Percentiles rank a stretch among this genome's conserved stretches.
phyloP scores from a whole-genome alignment of 148 eudicot species.

The Camellia granthamiana region DNA sequence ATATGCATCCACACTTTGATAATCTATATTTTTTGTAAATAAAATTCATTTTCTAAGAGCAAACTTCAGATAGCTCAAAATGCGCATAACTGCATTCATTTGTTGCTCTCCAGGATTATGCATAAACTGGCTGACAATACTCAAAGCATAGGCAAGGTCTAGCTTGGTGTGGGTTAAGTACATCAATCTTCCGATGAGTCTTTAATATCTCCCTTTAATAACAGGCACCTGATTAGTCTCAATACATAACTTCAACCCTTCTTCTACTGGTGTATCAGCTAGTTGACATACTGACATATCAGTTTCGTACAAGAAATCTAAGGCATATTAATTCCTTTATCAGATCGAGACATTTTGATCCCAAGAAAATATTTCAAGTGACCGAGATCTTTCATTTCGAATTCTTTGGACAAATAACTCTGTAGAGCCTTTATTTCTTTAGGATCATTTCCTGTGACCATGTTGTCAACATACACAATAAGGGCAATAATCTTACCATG shows the following conservation, averaged over 20 bases:
- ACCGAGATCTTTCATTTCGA: background rate
- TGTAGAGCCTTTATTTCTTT: background rate
- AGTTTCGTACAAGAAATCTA: background rate
- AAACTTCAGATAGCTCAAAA: background rate
- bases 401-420: background rate
- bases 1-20: too few relatives aligned
- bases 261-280: background rate
- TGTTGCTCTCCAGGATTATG: background rate
- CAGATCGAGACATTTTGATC: too few relatives aligned
- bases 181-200: background rate
- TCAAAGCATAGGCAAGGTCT: background rate
- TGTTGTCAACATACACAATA: too few relatives aligned
- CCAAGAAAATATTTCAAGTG: too few relatives aligned
- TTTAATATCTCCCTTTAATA: background rate
- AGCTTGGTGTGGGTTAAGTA: background rate
- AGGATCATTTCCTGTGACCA: background rate
- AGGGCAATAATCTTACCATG: too few relatives aligned
- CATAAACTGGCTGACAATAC: constrained; percentile 5
- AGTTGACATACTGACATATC: background rate
- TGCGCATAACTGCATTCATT: background rate
- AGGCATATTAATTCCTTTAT: background rate
- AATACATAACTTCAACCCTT: background rate
- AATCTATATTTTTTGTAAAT: background rate
- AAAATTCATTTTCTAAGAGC: background rate
- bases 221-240: background rate